Evolutionary conservation across 805 yeast species (phyloP), one percentile per base, ranked within the genome.

Genomic region (Lachancea thermotolerans): DNA sequence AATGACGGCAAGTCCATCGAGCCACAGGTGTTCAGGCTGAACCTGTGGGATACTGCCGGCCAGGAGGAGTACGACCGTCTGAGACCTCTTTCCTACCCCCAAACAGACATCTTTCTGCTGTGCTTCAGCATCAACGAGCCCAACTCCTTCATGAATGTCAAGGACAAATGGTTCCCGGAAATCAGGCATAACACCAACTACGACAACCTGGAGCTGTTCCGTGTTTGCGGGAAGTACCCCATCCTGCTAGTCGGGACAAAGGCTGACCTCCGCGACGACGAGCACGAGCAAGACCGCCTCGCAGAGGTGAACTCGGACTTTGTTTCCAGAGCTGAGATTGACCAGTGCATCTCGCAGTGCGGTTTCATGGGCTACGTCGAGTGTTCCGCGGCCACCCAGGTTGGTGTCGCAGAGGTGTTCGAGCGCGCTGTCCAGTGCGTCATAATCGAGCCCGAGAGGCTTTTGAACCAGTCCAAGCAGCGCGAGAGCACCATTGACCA

Each of bases 31-130:
- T 82, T 85, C 57, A 87, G 86, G 58, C 72, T 89, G 42, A 95
- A 95, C 18, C 73, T 89, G 38, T 89, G 96, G 96, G 96, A 89
- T 75, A 89, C 96, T 12, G 96, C 96, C 2, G 96, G 96, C 25
- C 96, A 89, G 66, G 84, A 85, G 58, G 96, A 88, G 62, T 88
- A 88, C 64, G 96, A 89, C 63, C 73, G 95, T 49, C 73, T 88
- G 57, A 74, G 96, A 65, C 96, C 96, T 2, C 70, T 89, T 49
- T 83, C 93, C 8, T 89, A 89, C 59, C 95, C 96, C 3, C 95
- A 89, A 61, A 88, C 96, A 0, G 95, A 87, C 56, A 84, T 89
- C 31, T 89, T 89, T 59, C 67, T 89, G 43, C 77, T 86, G 48
- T 89, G 96, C 66, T 89, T 88, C 64, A 85, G 95, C 5, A 80